A percentile compares a stretch with the other conserved stretches of the same genome.
Conservation (phyloP, 2,329 filamentous ascomycete genomes). For the Ceratocystis cubensis region DNA sequence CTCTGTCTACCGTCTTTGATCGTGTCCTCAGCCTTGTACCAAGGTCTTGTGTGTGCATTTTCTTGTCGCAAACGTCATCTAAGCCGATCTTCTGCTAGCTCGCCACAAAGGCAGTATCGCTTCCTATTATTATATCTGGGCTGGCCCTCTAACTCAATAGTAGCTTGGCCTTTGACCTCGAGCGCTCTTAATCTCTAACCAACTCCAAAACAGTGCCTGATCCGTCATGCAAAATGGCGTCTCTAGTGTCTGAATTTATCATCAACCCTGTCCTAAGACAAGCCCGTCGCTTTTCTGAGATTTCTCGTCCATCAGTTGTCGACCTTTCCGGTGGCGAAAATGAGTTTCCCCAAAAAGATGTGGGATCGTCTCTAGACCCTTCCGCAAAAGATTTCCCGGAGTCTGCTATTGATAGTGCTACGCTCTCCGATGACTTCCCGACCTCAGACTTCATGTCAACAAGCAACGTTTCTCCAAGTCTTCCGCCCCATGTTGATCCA, state of each 20-base stretch:
- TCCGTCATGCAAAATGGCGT: conserved; percentile 38
- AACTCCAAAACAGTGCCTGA: background rate
- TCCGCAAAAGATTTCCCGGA: conserved; percentile 1
- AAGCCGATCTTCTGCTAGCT: background rate
- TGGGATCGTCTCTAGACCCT: conserved; percentile 12
- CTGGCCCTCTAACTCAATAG: background rate
- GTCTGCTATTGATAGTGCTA: background rate
- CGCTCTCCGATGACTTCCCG: background rate
- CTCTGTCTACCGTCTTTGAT: background rate
- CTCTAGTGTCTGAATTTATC: conserved; percentile 51
- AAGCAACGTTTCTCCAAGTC: background rate
- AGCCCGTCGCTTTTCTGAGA: conserved; percentile 49
- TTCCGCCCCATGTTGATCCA: too few relatives aligned
- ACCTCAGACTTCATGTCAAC: background rate
- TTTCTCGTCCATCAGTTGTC: conserved; percentile 29
- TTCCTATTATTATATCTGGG: background rate
- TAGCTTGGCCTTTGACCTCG: background rate
- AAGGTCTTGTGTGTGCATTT: background rate
- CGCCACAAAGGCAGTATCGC: background rate
- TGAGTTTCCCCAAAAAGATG: conserved; percentile 26
- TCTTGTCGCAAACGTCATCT: background rate
- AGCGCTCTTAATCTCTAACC: background rate
- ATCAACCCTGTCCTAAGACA: conserved; percentile 55
- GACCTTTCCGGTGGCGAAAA: conserved; percentile 30
- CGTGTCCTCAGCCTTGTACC: background rate